These are phyloP conservation scores for Coemansia brasiliensis DNA, from an alignment of 192 early-diverging fungal species.

Conservation along the genomic window DNA sequence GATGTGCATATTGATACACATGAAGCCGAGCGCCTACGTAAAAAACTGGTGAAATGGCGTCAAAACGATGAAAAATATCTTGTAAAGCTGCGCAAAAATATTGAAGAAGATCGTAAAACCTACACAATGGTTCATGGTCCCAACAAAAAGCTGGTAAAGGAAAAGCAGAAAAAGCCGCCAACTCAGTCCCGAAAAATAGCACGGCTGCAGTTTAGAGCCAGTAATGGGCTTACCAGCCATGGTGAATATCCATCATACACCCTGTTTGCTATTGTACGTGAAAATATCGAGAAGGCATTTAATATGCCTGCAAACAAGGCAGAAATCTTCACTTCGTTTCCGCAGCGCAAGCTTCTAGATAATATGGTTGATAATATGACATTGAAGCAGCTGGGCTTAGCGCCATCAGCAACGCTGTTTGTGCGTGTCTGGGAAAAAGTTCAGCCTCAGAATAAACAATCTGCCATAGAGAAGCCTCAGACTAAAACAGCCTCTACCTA, in stretches of 20 bases:
- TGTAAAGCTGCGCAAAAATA: slow-evolving; percentile 3
- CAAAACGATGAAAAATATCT: neutral
- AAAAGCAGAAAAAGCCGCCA: neutral
- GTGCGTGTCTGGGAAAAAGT: slow-evolving; percentile 4
- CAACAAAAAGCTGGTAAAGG: neutral
- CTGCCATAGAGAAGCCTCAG: neutral
- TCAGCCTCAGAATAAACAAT: neutral
- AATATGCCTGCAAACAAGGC: neutral
- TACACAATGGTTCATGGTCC: slow-evolving; percentile 3
- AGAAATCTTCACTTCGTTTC: slow-evolving; percentile 1
- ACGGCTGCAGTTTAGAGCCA: slow-evolving; percentile 22
- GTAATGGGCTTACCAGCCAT: slow-evolving; percentile 14
- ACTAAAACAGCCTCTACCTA: neutral
- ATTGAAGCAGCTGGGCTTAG: slow-evolving; percentile 22
- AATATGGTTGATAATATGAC: slow-evolving; percentile 6
- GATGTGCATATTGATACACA: neutral
- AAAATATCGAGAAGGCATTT: slow-evolving; percentile 2
- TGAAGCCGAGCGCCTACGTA: slow-evolving; percentile 11
- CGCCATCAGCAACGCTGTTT: slow-evolving; percentile 30
- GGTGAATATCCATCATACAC: slow-evolving; percentile 6
- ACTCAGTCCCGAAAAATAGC: neutral
- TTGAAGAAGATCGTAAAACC: slow-evolving; percentile 5
- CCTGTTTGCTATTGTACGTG: slow-evolving; percentile 19
- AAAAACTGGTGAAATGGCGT: slow-evolving; percentile 5
- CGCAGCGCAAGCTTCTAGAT: slow-evolving; percentile 11